Percentiles rank a stretch among this genome's conserved stretches.
Evolutionary conservation across 2,329 filamentous ascomycete genomes (phyloP).

Genomic region (Cladosporium oxysporum): DNA sequence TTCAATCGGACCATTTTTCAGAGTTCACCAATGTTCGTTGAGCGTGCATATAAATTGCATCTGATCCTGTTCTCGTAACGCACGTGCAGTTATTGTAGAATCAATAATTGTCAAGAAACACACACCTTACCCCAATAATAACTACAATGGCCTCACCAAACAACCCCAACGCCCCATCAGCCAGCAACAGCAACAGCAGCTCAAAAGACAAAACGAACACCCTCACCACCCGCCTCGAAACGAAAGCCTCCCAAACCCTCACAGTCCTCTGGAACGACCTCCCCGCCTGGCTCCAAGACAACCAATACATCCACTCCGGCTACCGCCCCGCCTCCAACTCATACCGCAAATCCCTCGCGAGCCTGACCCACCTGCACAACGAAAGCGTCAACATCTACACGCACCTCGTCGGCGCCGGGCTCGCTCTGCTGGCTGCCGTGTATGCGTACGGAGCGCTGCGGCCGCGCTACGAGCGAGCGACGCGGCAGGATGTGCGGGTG

Average conservation of each 20-base stretch:
- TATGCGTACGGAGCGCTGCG: conserved; percentile 60
- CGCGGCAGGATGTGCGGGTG: conserved; percentile 64
- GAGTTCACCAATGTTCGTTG: neutral
- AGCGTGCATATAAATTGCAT: neutral
- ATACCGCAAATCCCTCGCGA: conserved; percentile 58
- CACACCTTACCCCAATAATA: neutral
- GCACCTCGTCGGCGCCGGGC: conserved; percentile 67
- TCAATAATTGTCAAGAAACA: neutral
- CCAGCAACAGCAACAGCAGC: neutral
- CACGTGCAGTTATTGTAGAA: neutral
- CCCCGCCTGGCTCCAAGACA: conserved; percentile 57
- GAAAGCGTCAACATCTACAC: conserved; percentile 72
- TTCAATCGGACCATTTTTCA: conserved; percentile 9
- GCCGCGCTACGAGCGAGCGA: conserved; percentile 67
- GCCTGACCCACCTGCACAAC: conserved; percentile 66
- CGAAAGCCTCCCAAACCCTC: conserved; percentile 24
- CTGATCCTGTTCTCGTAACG: neutral
- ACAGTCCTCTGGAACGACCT: conserved; percentile 51
- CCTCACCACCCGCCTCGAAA: neutral
- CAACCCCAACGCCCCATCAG: neutral
- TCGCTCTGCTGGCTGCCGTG: conserved; percentile 55
- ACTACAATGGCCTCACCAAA: neutral
- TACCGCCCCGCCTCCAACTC: conserved; percentile 67
- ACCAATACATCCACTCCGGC: conserved; percentile 67
- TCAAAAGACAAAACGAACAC: neutral